A percentile compares a stretch with the other conserved stretches of the same genome.
phyloP scores from a whole-genome alignment of 1,284 basidiomycete genomes.

The Cystobasidium sp. region DNA sequence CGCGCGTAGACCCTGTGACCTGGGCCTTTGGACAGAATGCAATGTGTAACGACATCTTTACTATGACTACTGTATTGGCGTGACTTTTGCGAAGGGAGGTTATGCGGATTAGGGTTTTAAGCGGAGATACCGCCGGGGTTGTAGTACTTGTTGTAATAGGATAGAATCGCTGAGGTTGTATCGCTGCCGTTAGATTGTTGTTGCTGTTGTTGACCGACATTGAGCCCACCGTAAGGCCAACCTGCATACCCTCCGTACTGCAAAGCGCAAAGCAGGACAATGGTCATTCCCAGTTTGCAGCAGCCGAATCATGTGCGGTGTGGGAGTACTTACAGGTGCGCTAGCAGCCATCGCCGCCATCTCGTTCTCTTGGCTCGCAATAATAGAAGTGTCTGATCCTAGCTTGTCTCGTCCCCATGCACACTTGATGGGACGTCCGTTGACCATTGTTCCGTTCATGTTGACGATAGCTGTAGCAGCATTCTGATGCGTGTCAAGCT shows the following conservation, averaged over 20 bases:
- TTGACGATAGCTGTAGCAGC: slow-evolving; percentile 96
- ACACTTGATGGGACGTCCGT: slow-evolving; percentile 93
- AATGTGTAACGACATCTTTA: too few species aligned
- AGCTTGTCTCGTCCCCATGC: slow-evolving; percentile 96
- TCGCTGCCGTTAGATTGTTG: neutral
- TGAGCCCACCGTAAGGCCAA: slow-evolving; percentile 30
- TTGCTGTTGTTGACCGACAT: slow-evolving; percentile 1
- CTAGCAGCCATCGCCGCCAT: slow-evolving; percentile 16
- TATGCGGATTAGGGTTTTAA: neutral
- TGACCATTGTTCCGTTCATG: slow-evolving; percentile 90
- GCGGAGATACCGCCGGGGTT: slow-evolving; percentile 22
- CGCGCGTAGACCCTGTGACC: too few species aligned
- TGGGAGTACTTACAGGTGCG: neutral
- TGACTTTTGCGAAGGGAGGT: neutral
- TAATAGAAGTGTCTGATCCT: slow-evolving; percentile 53
- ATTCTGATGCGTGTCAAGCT: slow-evolving; percentile 95
- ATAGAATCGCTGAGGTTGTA: neutral
- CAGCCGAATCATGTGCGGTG: too few species aligned
- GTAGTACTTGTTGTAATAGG: slow-evolving; percentile 29
- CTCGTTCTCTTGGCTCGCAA: slow-evolving; percentile 31
- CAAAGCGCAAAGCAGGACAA: neutral
- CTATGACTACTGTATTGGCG: too few species aligned
- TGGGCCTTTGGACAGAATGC: too few species aligned
- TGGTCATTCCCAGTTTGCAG: neutral
- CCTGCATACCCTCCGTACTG: slow-evolving; percentile 32